Base-by-base conservation (phyloP, 2,329 filamentous ascomycete species). In the Ophiostoma sp. region DNA sequence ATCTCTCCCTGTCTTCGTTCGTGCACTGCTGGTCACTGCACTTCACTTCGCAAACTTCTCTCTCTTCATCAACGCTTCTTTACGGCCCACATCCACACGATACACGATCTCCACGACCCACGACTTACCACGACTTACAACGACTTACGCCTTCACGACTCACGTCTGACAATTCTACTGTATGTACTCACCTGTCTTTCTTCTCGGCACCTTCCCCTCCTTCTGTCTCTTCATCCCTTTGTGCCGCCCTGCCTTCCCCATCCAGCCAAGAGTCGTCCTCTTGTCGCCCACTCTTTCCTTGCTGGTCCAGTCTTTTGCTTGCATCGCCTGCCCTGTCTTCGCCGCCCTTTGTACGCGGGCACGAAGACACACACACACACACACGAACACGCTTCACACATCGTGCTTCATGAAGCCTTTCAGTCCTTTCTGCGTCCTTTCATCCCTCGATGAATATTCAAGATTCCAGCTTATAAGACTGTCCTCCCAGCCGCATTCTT, bases 201-300 rank as follows among this genome's bases (percentile, higher is more conserved):
- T 33, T 22, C 61, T 42, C 63, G 63, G 63, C 63, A 50, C 63
- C 42, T 68, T 50, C 42, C 42, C 63, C 42, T 33, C 64, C 64
- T 69, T 50, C 25, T 19, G 28, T 74, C 50, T 74, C 64, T 69
- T 64, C 55, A 36, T 74, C 68, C 75, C 72, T 75, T 64, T 45
- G 72, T 73, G 76, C 73, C 76, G 50, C 63, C 61, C 72, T 68
- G 36, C 75, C 70, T 70, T 74, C 75, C 69, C 42, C 45, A 22
- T 70, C 11, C 31, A 50, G 68, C 31, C 50, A 63, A 59, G 55
- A 59, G 15, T 19, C 22, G 2, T 31, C 28, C 5, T 59, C 15
- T 59, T 31, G 22, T 64, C 33, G n/a, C 19, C 31, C 59, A 19
- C 69, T 70, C 69, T 45, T 45, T 70, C 33, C 69, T 39, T 31